Evolutionary conservation across 75 land plant genomes (phyloP).

Genomic region (Pinus albicaulis): DNA sequence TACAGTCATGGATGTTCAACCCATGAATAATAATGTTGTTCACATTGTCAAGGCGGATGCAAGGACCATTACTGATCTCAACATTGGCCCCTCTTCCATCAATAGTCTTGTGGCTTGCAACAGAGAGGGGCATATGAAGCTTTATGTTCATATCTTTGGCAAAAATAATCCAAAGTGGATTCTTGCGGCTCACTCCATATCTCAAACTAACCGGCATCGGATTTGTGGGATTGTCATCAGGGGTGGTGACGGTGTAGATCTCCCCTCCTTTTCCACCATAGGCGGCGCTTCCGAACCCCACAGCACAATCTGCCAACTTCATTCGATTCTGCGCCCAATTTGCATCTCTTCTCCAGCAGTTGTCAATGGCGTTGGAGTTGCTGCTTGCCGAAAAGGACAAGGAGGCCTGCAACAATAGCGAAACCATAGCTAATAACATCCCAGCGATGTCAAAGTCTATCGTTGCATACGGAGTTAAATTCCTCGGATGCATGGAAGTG

Average conservation of each 20-base stretch:
- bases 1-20: no score
- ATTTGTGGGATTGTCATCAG: slow-evolving; percentile 30
- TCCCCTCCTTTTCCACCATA: slow-evolving; percentile 8
- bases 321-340: slow-evolving; percentile 13
- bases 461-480: no score
- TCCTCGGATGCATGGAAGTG: no score
- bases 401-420: no score
- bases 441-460: no score
- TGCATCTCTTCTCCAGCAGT: no score
- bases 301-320: slow-evolving; percentile 21
- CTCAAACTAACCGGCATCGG: slow-evolving; percentile 66
- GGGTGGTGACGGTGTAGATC: slow-evolving; percentile 12
- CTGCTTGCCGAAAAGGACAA: no score
- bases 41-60: no score
- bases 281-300: slow-evolving; percentile 17
- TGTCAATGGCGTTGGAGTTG: slow-evolving; percentile 10
- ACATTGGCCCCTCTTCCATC: slow-evolving; percentile 68
- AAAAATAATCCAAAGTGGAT: slow-evolving; percentile 81
- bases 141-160: background rate
- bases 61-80: slow-evolving; percentile 36
- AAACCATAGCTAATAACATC: no score
- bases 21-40: no score
- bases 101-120: slow-evolving; percentile 66
- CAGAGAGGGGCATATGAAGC: slow-evolving; percentile 49
- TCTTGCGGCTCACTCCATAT: slow-evolving; percentile 37